phyloP scores from a whole-genome alignment of 2,329 filamentous ascomycete genomes.

The Fusarium verrucosum region DNA sequence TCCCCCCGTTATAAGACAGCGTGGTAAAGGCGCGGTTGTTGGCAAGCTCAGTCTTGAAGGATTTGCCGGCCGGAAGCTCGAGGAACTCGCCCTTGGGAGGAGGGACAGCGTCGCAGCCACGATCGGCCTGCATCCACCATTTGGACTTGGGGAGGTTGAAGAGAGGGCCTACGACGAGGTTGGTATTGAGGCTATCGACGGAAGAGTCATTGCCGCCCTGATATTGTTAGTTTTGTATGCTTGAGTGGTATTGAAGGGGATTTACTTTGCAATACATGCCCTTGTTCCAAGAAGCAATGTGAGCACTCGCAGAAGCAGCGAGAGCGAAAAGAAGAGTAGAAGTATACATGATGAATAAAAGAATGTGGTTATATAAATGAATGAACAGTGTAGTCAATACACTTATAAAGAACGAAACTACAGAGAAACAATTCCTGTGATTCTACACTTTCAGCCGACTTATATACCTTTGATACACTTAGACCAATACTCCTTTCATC shows the following conservation, averaged over 20 bases:
- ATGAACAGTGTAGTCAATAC: slow-evolving; percentile 38
- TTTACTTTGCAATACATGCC: slow-evolving; percentile 45
- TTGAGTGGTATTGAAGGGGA: too few relatives aligned
- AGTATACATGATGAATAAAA: slow-evolving; percentile 30
- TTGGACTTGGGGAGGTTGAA: slow-evolving; percentile 55
- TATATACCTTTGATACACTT: slow-evolving; percentile 7
- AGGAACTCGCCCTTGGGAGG: slow-evolving; percentile 48
- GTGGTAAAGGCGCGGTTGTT: slow-evolving; percentile 61
- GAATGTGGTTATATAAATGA: slow-evolving; percentile 3
- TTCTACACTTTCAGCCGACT: background rate
- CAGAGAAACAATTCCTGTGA: background rate
- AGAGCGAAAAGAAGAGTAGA: slow-evolving; percentile 35
- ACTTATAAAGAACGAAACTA: slow-evolving; percentile 31
- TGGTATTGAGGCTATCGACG: slow-evolving; percentile 54
- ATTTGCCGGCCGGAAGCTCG: slow-evolving; percentile 58
- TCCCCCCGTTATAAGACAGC: slow-evolving; percentile 54
- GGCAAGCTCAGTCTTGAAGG: slow-evolving; percentile 60
- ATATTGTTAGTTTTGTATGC: too few relatives aligned
- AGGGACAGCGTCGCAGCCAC: slow-evolving; percentile 56
- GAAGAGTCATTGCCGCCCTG: slow-evolving; percentile 46
- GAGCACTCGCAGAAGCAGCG: slow-evolving; percentile 35
- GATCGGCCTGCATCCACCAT: slow-evolving; percentile 63
- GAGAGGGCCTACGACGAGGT: slow-evolving; percentile 57
- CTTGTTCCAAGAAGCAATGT: slow-evolving; percentile 43
- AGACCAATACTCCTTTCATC: slow-evolving; percentile 34